Percentiles rank a stretch among this genome's conserved stretches.
Evolutionary conservation across 2,329 filamentous ascomycete species (phyloP).

Genomic region (Clarireedia homoeocarpa): DNA sequence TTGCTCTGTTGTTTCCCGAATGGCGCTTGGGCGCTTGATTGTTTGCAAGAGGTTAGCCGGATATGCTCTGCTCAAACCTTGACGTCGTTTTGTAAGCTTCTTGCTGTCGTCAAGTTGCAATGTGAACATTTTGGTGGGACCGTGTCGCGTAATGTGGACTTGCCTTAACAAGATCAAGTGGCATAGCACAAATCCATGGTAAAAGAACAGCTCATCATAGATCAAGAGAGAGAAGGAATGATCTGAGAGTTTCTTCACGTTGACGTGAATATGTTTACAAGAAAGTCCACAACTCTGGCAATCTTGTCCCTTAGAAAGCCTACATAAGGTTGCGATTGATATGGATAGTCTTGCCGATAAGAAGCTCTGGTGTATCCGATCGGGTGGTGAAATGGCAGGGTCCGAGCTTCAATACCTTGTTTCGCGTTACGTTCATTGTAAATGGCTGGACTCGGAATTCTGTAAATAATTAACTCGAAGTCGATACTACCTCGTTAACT

Average conservation of each 20-base stretch:
- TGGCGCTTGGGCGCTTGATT: neutral
- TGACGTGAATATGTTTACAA: neutral
- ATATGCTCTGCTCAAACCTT: slow-evolving; percentile 2
- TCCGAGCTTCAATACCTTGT: too few relatives aligned
- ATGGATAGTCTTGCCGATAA: neutral
- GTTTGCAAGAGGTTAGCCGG: neutral
- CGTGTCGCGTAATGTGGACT: slow-evolving; percentile 1
- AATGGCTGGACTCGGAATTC: neutral
- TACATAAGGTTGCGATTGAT: neutral
- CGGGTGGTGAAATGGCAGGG: too few relatives aligned
- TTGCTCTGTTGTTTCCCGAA: neutral
- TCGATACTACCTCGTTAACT: neutral
- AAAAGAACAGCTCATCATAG: neutral
- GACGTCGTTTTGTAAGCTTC: slow-evolving; percentile 1
- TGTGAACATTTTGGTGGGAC: neutral
- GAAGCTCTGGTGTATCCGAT: too few relatives aligned
- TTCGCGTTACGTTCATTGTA: too few relatives aligned
- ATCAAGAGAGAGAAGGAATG: neutral
- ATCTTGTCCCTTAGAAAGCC: neutral
- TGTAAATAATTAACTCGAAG: neutral
- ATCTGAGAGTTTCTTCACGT: neutral
- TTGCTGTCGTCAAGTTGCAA: slow-evolving; percentile 7
- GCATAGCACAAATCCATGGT: neutral
- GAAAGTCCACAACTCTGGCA: neutral
- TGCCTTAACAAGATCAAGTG: neutral